Base-by-base conservation (phyloP, 345 rosid species). In the Draba incana region DNA sequence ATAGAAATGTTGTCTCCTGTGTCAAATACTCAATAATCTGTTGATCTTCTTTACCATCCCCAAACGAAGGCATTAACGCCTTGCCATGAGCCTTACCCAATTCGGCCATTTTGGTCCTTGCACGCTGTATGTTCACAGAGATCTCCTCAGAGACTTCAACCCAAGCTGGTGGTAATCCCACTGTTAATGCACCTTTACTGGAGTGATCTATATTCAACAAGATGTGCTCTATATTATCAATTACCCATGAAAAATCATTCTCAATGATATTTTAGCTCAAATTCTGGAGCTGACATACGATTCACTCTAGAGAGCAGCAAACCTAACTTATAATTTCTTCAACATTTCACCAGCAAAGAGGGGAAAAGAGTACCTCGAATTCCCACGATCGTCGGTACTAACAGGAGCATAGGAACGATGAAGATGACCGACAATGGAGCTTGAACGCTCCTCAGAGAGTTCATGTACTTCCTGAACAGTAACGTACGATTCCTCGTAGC, bases 11-110 rank as follows among this genome's bases (percentile, higher is more conserved):
- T 68, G 88, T 64, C 78, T 92, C 98, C 10, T 78, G 90, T 10
- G 98, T 89, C 67, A 95, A 85, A 78, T 75, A 64, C 85, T 95
- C 98, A 41, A 95, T 95, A 65, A 71, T 55, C 12, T 48, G 86
- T 66, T 95, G 99, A 78, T 89, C 98, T 74, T 92, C 99, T 83
- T 82, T 92, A 71, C 87, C 98, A 60, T 95, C 99, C 42, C 98
- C 99, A 70, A 92, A 92, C 1, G 99, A 95, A 39, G 99, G 99
- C 99, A 95, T 92, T 75, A 95, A 77, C 39, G 98, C 96, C 77
- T 95, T 95, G 33, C 92, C 89, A 73, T 92, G 97, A 78, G 95
- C 94, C 77, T 83, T 95, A n/a, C 92, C 83, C 76, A 95, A 54
- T 72, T 89, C 98, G 2, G 66, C 80, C 98, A 88, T 89, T 81